Evolutionary conservation across 169 alveolate species (phyloP).

Genomic region (Eimeria sp.): DNA sequence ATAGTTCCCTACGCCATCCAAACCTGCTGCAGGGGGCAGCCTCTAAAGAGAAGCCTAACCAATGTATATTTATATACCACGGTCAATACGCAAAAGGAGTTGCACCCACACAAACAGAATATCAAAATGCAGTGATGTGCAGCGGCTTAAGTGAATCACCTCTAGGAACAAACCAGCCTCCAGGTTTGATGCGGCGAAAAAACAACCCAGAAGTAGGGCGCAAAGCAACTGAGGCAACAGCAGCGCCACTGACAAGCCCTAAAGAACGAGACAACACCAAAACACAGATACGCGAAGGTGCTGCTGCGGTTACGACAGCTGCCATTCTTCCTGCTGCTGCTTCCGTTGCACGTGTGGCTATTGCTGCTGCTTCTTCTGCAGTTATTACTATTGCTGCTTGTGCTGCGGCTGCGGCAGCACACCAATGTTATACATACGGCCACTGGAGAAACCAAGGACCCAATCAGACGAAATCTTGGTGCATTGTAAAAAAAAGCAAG

Average conservation of each 20-base stretch:
- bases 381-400: not conserved
- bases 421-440: not conserved
- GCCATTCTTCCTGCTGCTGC: too few species aligned
- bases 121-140: not conserved
- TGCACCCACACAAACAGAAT: not conserved
- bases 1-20: not conserved
- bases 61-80: not conserved
- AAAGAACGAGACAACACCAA: not conserved
- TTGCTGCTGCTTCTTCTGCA: too few species aligned
- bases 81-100: not conserved
- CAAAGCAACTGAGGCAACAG: slow-evolving; percentile 53
- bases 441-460: not conserved
- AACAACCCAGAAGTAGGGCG: slow-evolving; percentile 50
- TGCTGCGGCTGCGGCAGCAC: not conserved
- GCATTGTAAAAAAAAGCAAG: too few species aligned
- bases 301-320: not conserved
- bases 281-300: not conserved
- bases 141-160: not conserved
- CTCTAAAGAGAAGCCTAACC: not conserved
- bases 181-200: slow-evolving; percentile 22
- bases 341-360: too few species aligned
- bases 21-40: not conserved
- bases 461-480: not conserved
- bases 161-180: slow-evolving; percentile 28
- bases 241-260: slow-evolving; percentile 38